Conservation (phyloP, 805 yeast species). For the Schizosaccharomyces osmophilus region DNA sequence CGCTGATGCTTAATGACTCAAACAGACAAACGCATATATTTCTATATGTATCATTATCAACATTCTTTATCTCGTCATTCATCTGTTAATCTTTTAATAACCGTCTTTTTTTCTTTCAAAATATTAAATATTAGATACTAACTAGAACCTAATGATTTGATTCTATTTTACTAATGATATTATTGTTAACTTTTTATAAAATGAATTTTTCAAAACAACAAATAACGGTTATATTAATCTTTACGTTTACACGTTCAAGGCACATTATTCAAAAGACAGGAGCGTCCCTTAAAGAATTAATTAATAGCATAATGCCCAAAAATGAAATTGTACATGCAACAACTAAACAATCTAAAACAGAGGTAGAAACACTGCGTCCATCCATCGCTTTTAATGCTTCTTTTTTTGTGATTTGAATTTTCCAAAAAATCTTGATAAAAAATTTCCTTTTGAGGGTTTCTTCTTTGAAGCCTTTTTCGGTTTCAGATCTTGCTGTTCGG, state of each 20-base stretch:
- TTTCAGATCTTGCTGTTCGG: neutral
- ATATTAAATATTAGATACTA: too few relatives aligned
- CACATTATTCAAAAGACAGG: too few relatives aligned
- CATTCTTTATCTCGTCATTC: neutral
- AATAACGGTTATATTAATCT: too few relatives aligned
- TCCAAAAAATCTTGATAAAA: neutral
- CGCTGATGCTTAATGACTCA: neutral
- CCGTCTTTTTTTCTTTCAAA: neutral
- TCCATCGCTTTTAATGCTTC: neutral
- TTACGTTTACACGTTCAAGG: too few relatives aligned
- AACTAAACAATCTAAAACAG: neutral
- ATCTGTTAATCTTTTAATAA: constrained; percentile 1
- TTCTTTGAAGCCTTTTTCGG: neutral
- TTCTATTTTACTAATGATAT: neutral
- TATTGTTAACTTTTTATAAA: too few relatives aligned
- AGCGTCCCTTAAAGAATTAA: too few relatives aligned
- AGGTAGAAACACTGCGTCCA: neutral
- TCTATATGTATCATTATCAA: neutral
- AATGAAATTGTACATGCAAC: too few relatives aligned
- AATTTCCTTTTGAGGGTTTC: neutral
- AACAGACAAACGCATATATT: neutral
- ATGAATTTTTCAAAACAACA: too few relatives aligned
- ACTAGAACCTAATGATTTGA: neutral
- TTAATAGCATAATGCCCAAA: too few relatives aligned
- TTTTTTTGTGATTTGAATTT: neutral